These are phyloP conservation scores for Globisporangium megalacanthum DNA, from an alignment of 352 stramenopile species.

Conservation along the genomic window DNA sequence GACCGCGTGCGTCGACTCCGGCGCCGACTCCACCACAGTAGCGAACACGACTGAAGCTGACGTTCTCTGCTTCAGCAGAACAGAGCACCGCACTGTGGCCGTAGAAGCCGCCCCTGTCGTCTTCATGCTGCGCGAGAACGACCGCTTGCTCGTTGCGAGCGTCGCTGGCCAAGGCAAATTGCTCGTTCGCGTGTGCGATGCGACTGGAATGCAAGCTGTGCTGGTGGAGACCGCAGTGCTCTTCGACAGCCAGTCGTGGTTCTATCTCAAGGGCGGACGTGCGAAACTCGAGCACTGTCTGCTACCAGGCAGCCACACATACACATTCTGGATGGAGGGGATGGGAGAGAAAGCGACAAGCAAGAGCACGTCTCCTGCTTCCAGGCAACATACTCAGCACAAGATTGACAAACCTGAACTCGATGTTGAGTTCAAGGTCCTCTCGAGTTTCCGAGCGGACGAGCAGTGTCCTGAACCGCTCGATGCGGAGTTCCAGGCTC, in stretches of 20 bases:
- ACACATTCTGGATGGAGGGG: conserved; percentile 66
- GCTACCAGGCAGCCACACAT: conserved; percentile 50
- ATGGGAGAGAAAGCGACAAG: conserved; percentile 6
- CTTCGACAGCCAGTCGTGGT: conserved; percentile 65
- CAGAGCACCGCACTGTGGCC: conserved; percentile 24
- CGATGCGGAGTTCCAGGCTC: conserved; percentile 6
- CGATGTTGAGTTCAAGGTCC: conserved; percentile 37
- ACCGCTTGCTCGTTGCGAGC: conserved; percentile 55
- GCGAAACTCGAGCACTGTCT: conserved; percentile 35
- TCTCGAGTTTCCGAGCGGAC: conserved; percentile 27
- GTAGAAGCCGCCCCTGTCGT: conserved; percentile 26
- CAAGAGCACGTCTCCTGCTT: conserved; percentile 6
- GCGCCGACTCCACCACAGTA: too few species aligned
- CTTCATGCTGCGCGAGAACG: conserved; percentile 36
- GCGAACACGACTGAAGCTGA: not conserved
- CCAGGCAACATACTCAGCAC: not conserved
- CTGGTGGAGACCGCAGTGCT: conserved; percentile 53
- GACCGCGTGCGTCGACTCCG: too few species aligned
- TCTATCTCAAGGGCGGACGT: conserved; percentile 39
- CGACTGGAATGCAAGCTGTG: conserved; percentile 34
- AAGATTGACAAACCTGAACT: conserved; percentile 9
- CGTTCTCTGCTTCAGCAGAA: conserved; percentile 32
- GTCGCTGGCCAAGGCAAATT: conserved; percentile 47
- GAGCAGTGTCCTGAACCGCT: conserved; percentile 19
- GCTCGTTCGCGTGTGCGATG: conserved; percentile 55